A percentile compares a stretch with the other conserved stretches of the same genome.
phyloP scores from a whole-genome alignment of 2,329 filamentous ascomycete genomes.

The Aschersonia sp. region DNA sequence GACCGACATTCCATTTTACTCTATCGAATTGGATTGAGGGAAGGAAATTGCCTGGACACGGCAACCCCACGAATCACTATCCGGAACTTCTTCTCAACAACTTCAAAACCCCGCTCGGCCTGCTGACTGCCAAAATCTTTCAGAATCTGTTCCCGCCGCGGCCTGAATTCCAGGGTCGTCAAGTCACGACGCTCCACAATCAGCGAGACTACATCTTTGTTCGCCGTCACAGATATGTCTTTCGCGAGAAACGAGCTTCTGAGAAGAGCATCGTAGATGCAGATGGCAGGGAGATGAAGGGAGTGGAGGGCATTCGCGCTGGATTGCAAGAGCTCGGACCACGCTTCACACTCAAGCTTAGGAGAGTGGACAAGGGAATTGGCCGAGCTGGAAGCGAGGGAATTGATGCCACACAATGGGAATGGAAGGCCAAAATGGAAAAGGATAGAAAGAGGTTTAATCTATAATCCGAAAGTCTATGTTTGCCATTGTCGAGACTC shows the following conservation, averaged over 20 bases:
- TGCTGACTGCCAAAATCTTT: conserved; percentile 78
- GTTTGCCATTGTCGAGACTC: neutral
- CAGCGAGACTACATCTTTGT: conserved; percentile 96
- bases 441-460: conserved; percentile 90
- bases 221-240: conserved; percentile 78
- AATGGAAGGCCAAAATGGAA: conserved; percentile 94
- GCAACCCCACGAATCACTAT: conserved; percentile 74
- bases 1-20: conserved; percentile 86
- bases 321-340: conserved; percentile 86
- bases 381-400: conserved; percentile 52
- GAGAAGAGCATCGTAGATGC: conserved; percentile 76
- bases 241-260: conserved; percentile 72
- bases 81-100: conserved; percentile 87
- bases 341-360: conserved; percentile 61
- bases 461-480: conserved; percentile 32
- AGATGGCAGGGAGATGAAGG: conserved; percentile 72
- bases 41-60: conserved; percentile 78
- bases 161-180: conserved; percentile 73
- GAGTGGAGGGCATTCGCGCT: conserved; percentile 72
- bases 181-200: conserved; percentile 87
- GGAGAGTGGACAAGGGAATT: conserved; percentile 83
- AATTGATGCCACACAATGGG: conserved; percentile 73
- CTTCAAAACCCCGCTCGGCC: conserved; percentile 83
- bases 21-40: conserved; percentile 86
- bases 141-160: conserved; percentile 44